Conservation (phyloP, 805 yeast genomes). For the Hanseniaspora pseudoguilliermondii region DNA sequence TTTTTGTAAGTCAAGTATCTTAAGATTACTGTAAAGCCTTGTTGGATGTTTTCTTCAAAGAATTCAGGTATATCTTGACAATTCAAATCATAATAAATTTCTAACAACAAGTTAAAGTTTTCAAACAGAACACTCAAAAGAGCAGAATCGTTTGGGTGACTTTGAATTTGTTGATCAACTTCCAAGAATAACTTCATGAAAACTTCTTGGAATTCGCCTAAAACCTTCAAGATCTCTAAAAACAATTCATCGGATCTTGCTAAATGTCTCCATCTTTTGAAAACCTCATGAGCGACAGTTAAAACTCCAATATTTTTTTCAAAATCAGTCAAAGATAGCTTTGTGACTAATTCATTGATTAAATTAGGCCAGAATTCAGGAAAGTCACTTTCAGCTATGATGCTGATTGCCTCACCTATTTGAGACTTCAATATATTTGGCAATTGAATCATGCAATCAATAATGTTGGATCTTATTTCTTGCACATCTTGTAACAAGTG, state of each 20-base stretch:
- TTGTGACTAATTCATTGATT: constrained; percentile 57
- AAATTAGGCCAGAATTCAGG: constrained; percentile 80
- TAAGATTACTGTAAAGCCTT: constrained; percentile 70
- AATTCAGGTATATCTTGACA: constrained; percentile 98
- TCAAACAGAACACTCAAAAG: constrained; percentile 49
- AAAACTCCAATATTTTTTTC: constrained; percentile 71
- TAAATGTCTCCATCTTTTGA: constrained; percentile 92
- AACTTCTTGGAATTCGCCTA: constrained; percentile 70
- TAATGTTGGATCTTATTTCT: constrained; percentile 60
- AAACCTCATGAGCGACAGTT: constrained; percentile 87
- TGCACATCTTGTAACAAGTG: constrained; percentile 57
- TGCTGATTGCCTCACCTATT: constrained; percentile 82
- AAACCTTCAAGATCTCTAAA: constrained; percentile 72
- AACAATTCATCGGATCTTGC: constrained; percentile 84
- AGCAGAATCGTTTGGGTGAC: constrained; percentile 34
- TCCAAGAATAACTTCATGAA: constrained; percentile 55
- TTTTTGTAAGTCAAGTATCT: constrained; percentile 59
- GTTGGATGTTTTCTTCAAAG: constrained; percentile 76
- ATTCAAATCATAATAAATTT: constrained; percentile 83
- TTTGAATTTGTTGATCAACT: constrained; percentile 53
- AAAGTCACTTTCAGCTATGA: constrained; percentile 91
- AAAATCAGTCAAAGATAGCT: constrained; percentile 54
- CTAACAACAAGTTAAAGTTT: constrained; percentile 55
- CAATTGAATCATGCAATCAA: constrained; percentile 71
- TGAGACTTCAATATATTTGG: constrained; percentile 80